Evolutionary conservation across 768 basidiomycete genomes (phyloP), one percentile per base, ranked within the genome.

Genomic region (Hysterangium stoloniferum): DNA sequence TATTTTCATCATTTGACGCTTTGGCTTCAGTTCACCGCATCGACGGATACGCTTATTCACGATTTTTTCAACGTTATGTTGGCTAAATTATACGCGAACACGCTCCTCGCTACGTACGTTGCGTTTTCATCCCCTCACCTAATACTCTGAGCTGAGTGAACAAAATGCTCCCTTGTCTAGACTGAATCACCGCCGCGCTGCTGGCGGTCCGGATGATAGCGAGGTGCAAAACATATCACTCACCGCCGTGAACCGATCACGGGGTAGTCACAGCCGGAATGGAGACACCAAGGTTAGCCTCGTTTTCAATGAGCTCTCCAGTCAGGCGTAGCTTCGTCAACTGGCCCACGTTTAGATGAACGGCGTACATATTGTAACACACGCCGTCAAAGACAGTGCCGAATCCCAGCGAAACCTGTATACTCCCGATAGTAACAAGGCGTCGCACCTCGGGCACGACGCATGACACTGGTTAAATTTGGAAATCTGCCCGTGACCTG

Each of bases 51-150:
- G 20, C 38, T 41, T 11, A 41, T 41, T 22, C 38, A 41, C 38
- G 38, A 41, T 20, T 41, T 41, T 20, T 41, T 41, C 38, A 41
- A 41, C 38, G 38, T 41, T 8, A 41, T 41, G 38, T 20, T 41
- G 12, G 38, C 38, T 20, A 41, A 41, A 22, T 20, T 41, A 8
- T 41, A 41, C 8, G 11, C 8, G 20, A 9, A 20, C 38, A 41
- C 8, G 38, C 20, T 34, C 38, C 38, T 20, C 9, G 11, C 38
- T 20, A 41, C 38, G 11, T 41, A 41, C 33, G 33, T 41, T 41
- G 12, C 20, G 38, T 22, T 8, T 8, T 41, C 22, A 11, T 22
- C 20, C 12, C 38, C 20, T 41, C 12, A 11, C 38, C 38, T 8
- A 11, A n/a, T n/a, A n/a, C n/a, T n/a, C n/a, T n/a, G n/a, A n/a